Evolutionary conservation across 2,329 filamentous ascomycete species (phyloP).

Genomic region (Fusarium proliferatum): DNA sequence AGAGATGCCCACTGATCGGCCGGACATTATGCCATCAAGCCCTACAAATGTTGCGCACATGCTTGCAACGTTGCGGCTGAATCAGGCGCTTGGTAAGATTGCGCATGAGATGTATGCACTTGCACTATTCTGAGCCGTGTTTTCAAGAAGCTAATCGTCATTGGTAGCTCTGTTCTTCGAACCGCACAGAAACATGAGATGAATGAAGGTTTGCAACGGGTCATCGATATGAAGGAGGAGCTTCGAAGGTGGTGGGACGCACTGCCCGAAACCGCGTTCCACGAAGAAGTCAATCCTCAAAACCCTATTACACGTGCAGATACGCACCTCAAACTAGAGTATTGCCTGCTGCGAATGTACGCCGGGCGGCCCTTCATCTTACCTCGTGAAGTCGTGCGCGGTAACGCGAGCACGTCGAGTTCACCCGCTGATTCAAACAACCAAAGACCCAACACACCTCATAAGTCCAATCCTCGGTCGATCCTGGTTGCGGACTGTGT

Average conservation of each 20-base stretch:
- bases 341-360: slow-evolving; percentile 64
- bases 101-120: slow-evolving; percentile 53
- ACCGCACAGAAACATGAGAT: slow-evolving; percentile 48
- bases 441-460: slow-evolving; percentile 42
- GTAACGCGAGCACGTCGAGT: slow-evolving; percentile 45
- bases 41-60: slow-evolving; percentile 59
- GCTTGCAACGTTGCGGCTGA: slow-evolving; percentile 55
- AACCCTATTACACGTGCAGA: slow-evolving; percentile 58
- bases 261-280: slow-evolving; percentile 48
- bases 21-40: slow-evolving; percentile 55
- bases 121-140: background rate
- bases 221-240: slow-evolving; percentile 52
- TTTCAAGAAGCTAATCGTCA: slow-evolving; percentile 11
- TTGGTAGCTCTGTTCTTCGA: slow-evolving; percentile 49
- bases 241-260: slow-evolving; percentile 54
- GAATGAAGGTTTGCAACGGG: slow-evolving; percentile 47
- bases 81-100: slow-evolving; percentile 51
- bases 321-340: slow-evolving; percentile 63
- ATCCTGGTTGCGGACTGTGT: slow-evolving; percentile 63
- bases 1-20: slow-evolving; percentile 60
- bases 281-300: slow-evolving; percentile 54
- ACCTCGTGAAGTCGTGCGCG: slow-evolving; percentile 44
- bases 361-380: slow-evolving; percentile 66
- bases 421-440: slow-evolving; percentile 47
- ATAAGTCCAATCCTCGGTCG: slow-evolving; percentile 48